phyloP scores from a whole-genome alignment of 2,329 filamentous ascomycete species.

The Onygenales sp. region DNA sequence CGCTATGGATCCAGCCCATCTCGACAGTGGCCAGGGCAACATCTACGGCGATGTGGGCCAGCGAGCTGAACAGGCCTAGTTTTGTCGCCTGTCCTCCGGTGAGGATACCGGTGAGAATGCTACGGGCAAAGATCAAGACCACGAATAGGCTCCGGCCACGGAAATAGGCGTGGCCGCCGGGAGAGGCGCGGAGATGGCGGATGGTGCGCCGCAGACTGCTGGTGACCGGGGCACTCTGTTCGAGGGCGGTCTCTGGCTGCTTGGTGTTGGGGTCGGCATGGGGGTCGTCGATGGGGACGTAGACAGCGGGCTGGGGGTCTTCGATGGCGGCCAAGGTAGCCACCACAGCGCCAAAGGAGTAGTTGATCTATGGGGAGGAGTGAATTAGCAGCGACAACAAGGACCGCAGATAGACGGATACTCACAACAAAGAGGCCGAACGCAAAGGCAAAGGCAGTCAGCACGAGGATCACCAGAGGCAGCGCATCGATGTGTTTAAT shows the following conservation, averaged over 20 bases:
- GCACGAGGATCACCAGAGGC: slow-evolving; percentile 16
- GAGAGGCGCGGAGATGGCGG: slow-evolving; percentile 51
- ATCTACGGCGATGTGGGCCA: slow-evolving; percentile 49
- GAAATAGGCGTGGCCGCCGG: slow-evolving; percentile 58
- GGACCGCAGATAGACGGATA: too few relatives aligned
- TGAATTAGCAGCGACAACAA: background rate
- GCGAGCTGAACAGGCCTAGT: slow-evolving; percentile 32
- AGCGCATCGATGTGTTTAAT: slow-evolving; percentile 17
- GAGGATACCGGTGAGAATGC: slow-evolving; percentile 38
- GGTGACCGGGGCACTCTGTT: slow-evolving; percentile 51
- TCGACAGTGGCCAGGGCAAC: slow-evolving; percentile 58
- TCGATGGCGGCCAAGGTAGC: slow-evolving; percentile 57
- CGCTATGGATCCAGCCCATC: slow-evolving; percentile 75
- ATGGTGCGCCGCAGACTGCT: slow-evolving; percentile 49
- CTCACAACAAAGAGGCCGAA: too few relatives aligned
- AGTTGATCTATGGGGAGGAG: slow-evolving; percentile 32
- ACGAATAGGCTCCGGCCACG: slow-evolving; percentile 53
- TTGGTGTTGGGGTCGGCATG: slow-evolving; percentile 16
- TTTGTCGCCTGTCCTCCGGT: slow-evolving; percentile 24
- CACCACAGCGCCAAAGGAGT: slow-evolving; percentile 52
- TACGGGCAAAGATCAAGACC: slow-evolving; percentile 37
- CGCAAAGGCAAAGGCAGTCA: slow-evolving; percentile 17
- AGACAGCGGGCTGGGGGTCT: slow-evolving; percentile 44
- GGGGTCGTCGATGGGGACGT: slow-evolving; percentile 38
- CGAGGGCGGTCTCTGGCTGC: slow-evolving; percentile 29